Percentiles rank a stretch among this genome's conserved stretches.
Evolutionary conservation across 192 early-diverging fungal genomes (phyloP).

Genomic region (Mortierella claussenii): DNA sequence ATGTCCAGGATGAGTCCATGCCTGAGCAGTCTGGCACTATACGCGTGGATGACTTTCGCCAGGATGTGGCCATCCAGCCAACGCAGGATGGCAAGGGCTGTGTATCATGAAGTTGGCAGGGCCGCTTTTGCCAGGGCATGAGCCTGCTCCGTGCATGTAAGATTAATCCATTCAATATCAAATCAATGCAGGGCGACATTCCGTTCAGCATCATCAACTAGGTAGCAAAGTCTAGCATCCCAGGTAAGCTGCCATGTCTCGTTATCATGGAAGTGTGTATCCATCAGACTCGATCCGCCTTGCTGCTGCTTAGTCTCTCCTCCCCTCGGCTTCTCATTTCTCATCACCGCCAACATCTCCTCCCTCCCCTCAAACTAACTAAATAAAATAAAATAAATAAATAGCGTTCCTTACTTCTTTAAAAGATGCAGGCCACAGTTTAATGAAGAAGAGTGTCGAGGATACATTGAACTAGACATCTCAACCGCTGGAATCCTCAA

Average conservation of each 20-base stretch:
- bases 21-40: constrained; percentile 50
- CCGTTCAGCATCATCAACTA: constrained; percentile 42
- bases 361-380: neutral
- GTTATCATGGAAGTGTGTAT: no score
- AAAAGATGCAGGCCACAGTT: constrained; percentile 15
- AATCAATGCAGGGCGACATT: constrained; percentile 29
- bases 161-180: no score
- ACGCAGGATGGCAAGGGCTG: constrained; percentile 51
- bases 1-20: constrained; percentile 20
- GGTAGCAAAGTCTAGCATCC: constrained; percentile 39
- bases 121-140: no score
- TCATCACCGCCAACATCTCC: neutral
- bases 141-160: neutral
- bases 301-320: no score
- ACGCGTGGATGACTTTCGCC: constrained; percentile 59
- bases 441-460: constrained; percentile 29
- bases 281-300: no score
- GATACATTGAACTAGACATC: constrained; percentile 15
- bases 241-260: no score
- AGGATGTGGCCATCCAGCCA: constrained; percentile 56
- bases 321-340: neutral
- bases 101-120: no score
- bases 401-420: constrained; percentile 37
- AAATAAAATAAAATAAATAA: no score
- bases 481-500: neutral